These are phyloP conservation scores for Helicostylum pulchrum DNA, from an alignment of 192 early-diverging fungal species.

Conservation along the genomic window DNA sequence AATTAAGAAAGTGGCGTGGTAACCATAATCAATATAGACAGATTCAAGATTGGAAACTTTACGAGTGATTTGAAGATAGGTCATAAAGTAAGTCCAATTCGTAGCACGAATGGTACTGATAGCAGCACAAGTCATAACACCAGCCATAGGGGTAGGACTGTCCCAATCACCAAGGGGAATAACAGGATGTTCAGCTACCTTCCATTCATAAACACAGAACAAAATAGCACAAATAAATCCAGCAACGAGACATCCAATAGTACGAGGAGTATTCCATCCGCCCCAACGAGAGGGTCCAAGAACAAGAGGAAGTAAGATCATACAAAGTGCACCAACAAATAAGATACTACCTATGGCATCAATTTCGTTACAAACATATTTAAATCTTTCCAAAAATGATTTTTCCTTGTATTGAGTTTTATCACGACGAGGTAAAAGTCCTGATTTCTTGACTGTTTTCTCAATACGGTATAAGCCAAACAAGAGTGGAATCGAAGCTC, in stretches of 20 bases:
- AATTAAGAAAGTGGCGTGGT: conserved; percentile 15
- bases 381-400: conserved; percentile 2
- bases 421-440: neutral
- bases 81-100: conserved; percentile 16
- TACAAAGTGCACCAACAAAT: conserved; percentile 13
- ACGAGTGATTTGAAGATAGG: conserved; percentile 17
- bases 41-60: conserved; percentile 9
- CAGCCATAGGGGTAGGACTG: conserved; percentile 12
- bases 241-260: conserved; percentile 21
- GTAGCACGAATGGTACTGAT: conserved; percentile 17
- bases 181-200: conserved; percentile 2
- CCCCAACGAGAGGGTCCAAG: conserved; percentile 16
- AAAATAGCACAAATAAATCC: conserved; percentile 6
- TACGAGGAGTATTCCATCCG: conserved; percentile 19
- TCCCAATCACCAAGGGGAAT: conserved; percentile 14
- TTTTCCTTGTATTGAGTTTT: conserved; percentile 1
- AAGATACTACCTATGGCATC: conserved; percentile 18
- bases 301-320: conserved; percentile 26
- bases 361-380: neutral
- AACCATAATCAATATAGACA: conserved; percentile 7
- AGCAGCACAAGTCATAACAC: conserved; percentile 10
- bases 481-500: conserved; percentile 13
- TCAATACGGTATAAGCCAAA: conserved; percentile 7
- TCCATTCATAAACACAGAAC: conserved; percentile 20
- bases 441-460: neutral